A percentile compares a stretch with the other conserved stretches of the same genome.
Evolutionary conservation across 179 eudicot species (phyloP).

Genomic region (Corrigiola litoralis): DNA sequence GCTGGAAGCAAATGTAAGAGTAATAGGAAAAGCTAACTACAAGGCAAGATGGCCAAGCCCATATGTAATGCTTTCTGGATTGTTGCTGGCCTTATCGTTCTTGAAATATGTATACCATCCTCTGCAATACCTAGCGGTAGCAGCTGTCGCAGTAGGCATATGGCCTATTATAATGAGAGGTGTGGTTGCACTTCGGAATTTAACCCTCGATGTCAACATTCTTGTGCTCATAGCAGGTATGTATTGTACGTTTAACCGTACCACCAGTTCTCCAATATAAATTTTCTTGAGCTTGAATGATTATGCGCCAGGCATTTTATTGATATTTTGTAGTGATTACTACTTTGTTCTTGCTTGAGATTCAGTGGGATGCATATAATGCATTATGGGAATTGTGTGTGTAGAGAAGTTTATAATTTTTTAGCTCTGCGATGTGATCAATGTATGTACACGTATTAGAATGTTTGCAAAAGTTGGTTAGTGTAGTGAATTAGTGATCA

Average conservation of each 20-base stretch:
- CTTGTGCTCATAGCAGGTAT: conserved; percentile 77
- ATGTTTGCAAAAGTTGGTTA: no score
- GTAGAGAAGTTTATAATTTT: no score
- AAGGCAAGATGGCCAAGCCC: conserved; percentile 85
- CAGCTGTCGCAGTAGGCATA: conserved; percentile 64
- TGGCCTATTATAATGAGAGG: conserved; percentile 50
- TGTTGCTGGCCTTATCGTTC: conserved; percentile 50
- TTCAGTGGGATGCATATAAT: no score
- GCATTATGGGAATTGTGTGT: no score
- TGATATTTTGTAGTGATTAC: no score
- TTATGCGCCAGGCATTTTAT: no score
- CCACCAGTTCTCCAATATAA: not conserved
- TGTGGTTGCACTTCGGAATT: conserved; percentile 40
- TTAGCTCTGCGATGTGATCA: no score
- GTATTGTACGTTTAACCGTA: not conserved
- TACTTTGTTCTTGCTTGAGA: no score
- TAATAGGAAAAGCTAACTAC: conserved; percentile 35
- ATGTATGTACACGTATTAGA: no score
- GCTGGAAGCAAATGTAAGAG: conserved; percentile 75
- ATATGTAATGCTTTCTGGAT: conserved; percentile 53
- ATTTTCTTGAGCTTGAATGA: no score
- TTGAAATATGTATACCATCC: conserved; percentile 62
- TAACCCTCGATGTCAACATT: conserved; percentile 64
- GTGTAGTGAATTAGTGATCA: no score
- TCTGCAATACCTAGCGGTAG: conserved; percentile 63